A percentile compares a stretch with the other conserved stretches of the same genome.
Evolutionary conservation across 2,329 filamentous ascomycete genomes (phyloP).

Genomic region (Botryosphaeria agaves): DNA sequence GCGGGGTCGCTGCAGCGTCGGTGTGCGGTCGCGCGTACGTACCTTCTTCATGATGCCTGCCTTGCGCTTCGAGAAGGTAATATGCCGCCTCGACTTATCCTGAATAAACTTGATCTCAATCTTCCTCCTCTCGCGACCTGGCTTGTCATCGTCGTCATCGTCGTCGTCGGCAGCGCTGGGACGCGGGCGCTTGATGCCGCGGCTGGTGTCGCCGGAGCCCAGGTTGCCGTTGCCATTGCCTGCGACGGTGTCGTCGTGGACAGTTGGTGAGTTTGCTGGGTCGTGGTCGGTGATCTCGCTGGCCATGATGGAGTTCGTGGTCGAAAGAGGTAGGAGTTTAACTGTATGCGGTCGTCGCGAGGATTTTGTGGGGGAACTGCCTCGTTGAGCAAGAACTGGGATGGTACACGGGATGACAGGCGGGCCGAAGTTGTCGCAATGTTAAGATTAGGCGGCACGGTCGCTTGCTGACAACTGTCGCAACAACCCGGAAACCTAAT

Average conservation of each 20-base stretch:
- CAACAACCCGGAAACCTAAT: not conserved
- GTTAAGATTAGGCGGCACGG: not conserved
- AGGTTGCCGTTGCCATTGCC: constrained; percentile 49
- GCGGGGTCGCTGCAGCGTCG: not conserved
- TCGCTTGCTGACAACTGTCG: not conserved
- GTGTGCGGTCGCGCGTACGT: constrained; percentile 17
- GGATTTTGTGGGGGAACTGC: not conserved
- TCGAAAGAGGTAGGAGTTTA: no score
- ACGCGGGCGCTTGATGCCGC: constrained; percentile 80
- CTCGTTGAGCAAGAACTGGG: not conserved
- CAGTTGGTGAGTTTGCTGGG: constrained; percentile 30
- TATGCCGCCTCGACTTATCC: constrained; percentile 98
- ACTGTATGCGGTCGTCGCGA: not conserved
- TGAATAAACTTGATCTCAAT: constrained; percentile 99
- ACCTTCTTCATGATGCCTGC: constrained; percentile 99
- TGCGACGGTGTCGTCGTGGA: constrained; percentile 32
- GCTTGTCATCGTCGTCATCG: constrained; percentile 95
- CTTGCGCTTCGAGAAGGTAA: constrained; percentile 99
- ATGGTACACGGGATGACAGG: not conserved
- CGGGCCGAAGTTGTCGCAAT: not conserved
- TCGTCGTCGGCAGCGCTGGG: constrained; percentile 75
- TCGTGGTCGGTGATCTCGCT: constrained; percentile 33
- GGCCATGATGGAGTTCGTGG: constrained; percentile 15
- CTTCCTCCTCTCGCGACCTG: constrained; percentile 93
- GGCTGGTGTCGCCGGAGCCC: constrained; percentile 44